phyloP scores from a whole-genome alignment of 768 basidiomycete species.

The Mycena belliarum region DNA sequence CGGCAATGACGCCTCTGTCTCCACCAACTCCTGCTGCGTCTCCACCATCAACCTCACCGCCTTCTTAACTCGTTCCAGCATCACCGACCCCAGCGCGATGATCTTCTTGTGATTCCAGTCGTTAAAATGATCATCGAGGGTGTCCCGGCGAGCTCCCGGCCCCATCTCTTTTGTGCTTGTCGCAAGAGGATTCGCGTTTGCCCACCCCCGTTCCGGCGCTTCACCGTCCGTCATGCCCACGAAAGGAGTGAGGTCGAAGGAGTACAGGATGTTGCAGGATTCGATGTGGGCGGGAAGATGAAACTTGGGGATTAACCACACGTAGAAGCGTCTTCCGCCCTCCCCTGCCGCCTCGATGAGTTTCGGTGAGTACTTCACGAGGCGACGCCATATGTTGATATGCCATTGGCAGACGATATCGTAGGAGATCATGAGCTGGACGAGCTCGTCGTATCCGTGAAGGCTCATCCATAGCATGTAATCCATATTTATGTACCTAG shows the following conservation, averaged over 20 bases:
- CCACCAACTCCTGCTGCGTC: too few relatives aligned
- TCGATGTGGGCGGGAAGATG: conserved; percentile 26
- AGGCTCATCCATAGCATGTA: neutral
- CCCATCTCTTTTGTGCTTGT: conserved; percentile 40
- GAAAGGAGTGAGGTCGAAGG: conserved; percentile 26
- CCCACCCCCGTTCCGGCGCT: conserved; percentile 31
- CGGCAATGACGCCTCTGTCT: too few relatives aligned
- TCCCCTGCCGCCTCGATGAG: neutral
- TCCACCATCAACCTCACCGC: too few relatives aligned
- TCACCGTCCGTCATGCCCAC: conserved; percentile 40
- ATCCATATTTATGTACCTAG: too few relatives aligned
- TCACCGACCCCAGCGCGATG: too few relatives aligned
- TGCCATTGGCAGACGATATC: neutral
- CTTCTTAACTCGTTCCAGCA: too few relatives aligned
- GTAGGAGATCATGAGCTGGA: neutral
- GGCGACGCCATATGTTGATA: conserved; percentile 5
- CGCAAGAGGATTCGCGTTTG: conserved; percentile 30
- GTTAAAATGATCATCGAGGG: too few relatives aligned
- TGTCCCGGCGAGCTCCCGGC: too few relatives aligned
- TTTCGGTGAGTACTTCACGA: conserved; percentile 9
- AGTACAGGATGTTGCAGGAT: neutral
- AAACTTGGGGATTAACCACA: conserved; percentile 27
- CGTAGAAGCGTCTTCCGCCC: neutral
- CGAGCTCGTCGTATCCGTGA: neutral
- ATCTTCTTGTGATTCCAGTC: too few relatives aligned